Evolutionary conservation across 768 basidiomycete genomes (phyloP).

Genomic region (Cystofilobasidium bisporidii): DNA sequence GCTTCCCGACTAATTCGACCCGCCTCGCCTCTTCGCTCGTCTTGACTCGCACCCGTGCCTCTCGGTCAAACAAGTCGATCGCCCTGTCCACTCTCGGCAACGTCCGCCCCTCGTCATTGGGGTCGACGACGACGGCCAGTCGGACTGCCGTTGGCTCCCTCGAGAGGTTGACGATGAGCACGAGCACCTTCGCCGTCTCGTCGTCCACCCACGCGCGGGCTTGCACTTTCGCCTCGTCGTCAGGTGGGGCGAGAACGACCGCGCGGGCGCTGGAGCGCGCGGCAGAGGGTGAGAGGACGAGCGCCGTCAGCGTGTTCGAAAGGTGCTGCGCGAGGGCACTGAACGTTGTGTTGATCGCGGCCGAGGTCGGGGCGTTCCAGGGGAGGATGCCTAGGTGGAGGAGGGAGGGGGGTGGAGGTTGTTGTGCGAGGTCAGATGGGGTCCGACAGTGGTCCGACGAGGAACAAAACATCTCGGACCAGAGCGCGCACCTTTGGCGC

Average conservation of each 20-base stretch:
- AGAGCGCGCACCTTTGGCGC: not conserved
- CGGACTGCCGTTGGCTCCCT: not conserved
- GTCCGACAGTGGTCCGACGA: too few species aligned
- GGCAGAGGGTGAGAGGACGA: not conserved
- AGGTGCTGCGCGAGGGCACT: not conserved
- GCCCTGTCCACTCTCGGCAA: not conserved
- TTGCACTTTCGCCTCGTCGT: not conserved
- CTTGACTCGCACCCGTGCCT: not conserved
- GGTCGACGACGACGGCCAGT: not conserved
- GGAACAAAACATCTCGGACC: too few species aligned
- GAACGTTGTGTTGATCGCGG: slow-evolving; percentile 3
- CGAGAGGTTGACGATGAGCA: not conserved
- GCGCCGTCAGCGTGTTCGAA: not conserved
- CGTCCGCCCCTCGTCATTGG: not conserved
- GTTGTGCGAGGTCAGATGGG: too few species aligned
- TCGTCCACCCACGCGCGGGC: not conserved
- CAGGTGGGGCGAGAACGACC: too few species aligned
- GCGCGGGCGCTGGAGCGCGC: too few species aligned
- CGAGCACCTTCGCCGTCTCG: not conserved
- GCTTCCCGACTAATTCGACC: not conserved
- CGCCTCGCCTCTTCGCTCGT: not conserved
- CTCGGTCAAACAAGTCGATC: not conserved
- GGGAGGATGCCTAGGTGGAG: slow-evolving; percentile 4
- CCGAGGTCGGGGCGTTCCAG: slow-evolving; percentile 14
- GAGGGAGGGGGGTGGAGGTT: not conserved